Evolutionary conservation across 2,329 filamentous ascomycete genomes (phyloP), one percentile per base, ranked within the genome.

Genomic region (Cladosporium sphaerospermum): DNA sequence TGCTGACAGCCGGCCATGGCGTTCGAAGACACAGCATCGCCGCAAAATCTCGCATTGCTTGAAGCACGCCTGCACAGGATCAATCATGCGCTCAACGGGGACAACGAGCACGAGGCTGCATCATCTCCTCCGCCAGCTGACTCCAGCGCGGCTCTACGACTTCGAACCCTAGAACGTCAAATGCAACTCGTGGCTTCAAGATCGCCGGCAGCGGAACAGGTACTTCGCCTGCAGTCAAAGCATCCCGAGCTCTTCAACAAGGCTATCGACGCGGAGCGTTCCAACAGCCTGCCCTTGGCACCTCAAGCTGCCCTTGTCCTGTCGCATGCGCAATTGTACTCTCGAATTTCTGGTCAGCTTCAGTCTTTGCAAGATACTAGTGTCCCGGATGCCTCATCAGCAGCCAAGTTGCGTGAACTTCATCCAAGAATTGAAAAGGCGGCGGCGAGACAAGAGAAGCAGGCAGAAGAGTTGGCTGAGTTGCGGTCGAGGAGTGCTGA

Each of bases 401-500:
- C 75, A 61, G 76, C 81, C 3, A 72, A 73, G 34, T 72, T 89
- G 5, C 77, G 83, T 2, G 72, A 76, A 2, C 71, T 87, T 44
- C 68, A 76, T 36, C 82, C 83, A 8, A 77, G 83, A 43, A 84
- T 89, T 72, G 79, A 78, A 59, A 79, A 77, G 16, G 70, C 82
- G 14, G 79, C 82, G 57, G 75, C 77, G 0, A 78, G 78, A 3
- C 86, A 89, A 62, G 67, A 78, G 16, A 76, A 79, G 13, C 85
- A 89, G 57, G 69, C 71, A 37, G 75, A 76, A 45, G 81, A 85
- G 67, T 79, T 88, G 57, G 79, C 78, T 18, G 80, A 80, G 66
- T 76, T 86, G 65, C 78, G 82, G 66, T 78, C 71, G 57, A 78
- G 77, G 59, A 91, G 79, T 71, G 87, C 83, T 68, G 60, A 69